Evolutionary conservation across 306 rosid species (phyloP).

Genomic region (Quercus parvula): DNA sequence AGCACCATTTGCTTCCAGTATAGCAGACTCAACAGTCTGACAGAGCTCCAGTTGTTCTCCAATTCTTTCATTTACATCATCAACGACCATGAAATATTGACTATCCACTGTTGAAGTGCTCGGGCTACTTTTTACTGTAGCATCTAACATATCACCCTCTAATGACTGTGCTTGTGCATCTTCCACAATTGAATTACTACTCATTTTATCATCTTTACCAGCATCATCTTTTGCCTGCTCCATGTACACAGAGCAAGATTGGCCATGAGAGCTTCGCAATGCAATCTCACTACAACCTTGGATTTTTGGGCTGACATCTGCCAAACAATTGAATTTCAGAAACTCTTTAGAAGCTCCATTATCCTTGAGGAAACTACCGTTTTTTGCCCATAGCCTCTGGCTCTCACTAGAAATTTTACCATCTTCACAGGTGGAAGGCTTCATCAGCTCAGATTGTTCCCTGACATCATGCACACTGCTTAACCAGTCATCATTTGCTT

Average conservation of each 20-base stretch:
- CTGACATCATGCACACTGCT: constrained; percentile 8
- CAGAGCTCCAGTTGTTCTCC: background rate
- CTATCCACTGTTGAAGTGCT: constrained; percentile 12
- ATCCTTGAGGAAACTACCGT: constrained; percentile 16
- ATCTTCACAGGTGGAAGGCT: constrained; percentile 16
- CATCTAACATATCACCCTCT: constrained; percentile 4
- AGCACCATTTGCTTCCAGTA: constrained; percentile 5
- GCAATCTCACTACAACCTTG: constrained; percentile 25
- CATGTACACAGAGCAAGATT: constrained; percentile 5
- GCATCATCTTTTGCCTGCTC: constrained; percentile 31
- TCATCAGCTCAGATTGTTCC: constrained; percentile 32
- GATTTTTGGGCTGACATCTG: constrained; percentile 18
- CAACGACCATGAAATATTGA: constrained; percentile 13
- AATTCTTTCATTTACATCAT: constrained; percentile 23
- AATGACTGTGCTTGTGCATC: constrained; percentile 15
- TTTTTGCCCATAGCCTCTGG: constrained; percentile 20
- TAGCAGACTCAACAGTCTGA: background rate
- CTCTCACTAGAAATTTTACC: constrained; percentile 26
- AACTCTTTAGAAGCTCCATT: constrained; percentile 28
- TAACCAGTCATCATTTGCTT: constrained; percentile 16
- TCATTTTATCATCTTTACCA: constrained; percentile 17
- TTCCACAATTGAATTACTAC: constrained; percentile 21
- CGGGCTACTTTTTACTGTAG: constrained; percentile 4
- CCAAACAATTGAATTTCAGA: constrained; percentile 20
- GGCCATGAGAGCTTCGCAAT: constrained; percentile 16